Evolutionary conservation across 1,284 basidiomycete genomes (phyloP), one percentile per base, ranked within the genome.

Genomic region (Papiliotrema terrestris): DNA sequence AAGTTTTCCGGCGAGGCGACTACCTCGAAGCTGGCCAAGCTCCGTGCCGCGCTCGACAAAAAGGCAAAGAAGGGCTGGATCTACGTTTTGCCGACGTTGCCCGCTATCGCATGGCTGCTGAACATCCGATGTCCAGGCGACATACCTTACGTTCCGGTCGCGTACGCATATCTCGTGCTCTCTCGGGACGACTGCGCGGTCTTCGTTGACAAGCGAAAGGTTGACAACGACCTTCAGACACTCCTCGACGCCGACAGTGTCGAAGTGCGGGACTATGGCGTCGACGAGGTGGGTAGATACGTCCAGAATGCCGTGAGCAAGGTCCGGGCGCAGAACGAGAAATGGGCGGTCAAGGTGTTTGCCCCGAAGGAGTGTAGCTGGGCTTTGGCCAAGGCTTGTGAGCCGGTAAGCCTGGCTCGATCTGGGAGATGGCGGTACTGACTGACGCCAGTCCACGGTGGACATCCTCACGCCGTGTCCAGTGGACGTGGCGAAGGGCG

Each of bases 121-220:
- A 95, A 95, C 71, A 79, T 92, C 51, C 85, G 93, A 48, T 90
- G 90, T 45, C 61, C 63, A 2, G 53, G 55, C 1, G 93, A 96
- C 67, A 86, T 96, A 32, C 89, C 88, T 0, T 89, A 84, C 79
- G 91, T 88, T 65, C 91, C 91, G 0, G 82, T 95, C 9, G 93
- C 94, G 77, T 88, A 88, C 51, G 83, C 88, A 0, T 95, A 94
- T 67, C 74, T 91, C 11, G 89, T 86, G 65, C 80, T 95, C 38
- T 83, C 85, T 2, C 69, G 83, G 9, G 80, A 86, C 1, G 20
- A 49, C n/a, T 71, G 68, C 51, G 62, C 61, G 4, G 41, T 75
- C 17, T 77, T 75, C 50, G 68, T 71, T 5, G 73, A 75, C 47
- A 50, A 67, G 42, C 42, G 55, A 42, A 76, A 76, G 56, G 46